phyloP scores from a whole-genome alignment of 176 grass and related monocot genomes.

The Triticum timopheevii region DNA sequence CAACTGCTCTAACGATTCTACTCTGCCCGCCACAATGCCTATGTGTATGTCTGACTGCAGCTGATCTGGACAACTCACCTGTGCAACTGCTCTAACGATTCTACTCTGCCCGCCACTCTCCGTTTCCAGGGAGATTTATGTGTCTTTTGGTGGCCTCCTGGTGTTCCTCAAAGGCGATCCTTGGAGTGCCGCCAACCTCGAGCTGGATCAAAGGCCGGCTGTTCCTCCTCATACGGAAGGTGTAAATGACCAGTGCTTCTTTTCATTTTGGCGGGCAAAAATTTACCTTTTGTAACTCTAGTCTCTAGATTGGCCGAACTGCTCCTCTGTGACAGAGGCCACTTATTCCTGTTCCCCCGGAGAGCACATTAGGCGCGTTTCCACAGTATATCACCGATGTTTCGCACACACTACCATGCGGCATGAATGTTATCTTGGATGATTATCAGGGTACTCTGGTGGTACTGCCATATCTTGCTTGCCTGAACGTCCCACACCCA shows the following conservation, averaged over 20 bases:
- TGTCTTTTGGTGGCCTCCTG: conserved; percentile 50
- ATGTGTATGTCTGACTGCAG: neutral
- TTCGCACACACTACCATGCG: too few species aligned
- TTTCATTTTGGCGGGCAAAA: too few species aligned
- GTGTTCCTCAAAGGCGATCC: conserved; percentile 56
- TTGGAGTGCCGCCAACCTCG: conserved; percentile 21
- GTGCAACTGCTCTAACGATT: neutral
- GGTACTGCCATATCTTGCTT: neutral
- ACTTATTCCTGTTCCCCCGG: too few species aligned
- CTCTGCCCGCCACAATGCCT: neutral
- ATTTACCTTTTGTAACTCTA: too few species aligned
- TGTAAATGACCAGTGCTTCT: conserved; percentile 14
- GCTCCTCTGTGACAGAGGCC: too few species aligned
- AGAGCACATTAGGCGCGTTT: too few species aligned
- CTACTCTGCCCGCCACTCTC: neutral
- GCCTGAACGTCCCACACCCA: neutral
- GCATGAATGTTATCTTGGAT: too few species aligned
- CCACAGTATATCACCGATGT: too few species aligned
- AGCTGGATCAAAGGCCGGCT: conserved; percentile 50
- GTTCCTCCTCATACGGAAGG: conserved; percentile 52
- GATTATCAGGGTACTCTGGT: neutral
- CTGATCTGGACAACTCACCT: neutral
- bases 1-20: neutral
- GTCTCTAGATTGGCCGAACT: neutral
- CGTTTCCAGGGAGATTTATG: conserved; percentile 41